These are phyloP conservation scores for Kwoniella shandongensis DNA, from an alignment of 768 basidiomycete genomes.

Conservation along the genomic window DNA sequence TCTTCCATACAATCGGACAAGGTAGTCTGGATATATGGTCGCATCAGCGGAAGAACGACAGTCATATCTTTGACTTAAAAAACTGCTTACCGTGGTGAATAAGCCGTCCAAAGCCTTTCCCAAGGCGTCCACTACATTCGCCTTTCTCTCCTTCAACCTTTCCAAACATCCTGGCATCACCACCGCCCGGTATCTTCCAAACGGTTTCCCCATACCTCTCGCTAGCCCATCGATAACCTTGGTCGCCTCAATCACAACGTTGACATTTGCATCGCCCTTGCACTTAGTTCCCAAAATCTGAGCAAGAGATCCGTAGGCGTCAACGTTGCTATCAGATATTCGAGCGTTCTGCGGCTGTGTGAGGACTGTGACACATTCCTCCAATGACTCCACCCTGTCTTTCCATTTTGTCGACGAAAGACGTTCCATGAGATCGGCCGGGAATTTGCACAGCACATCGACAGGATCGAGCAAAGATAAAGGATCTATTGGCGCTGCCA, in stretches of 20 bases:
- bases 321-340: slow-evolving; percentile 67
- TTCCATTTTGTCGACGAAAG: slow-evolving; percentile 97
- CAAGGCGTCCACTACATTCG: slow-evolving; percentile 82
- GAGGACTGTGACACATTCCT: slow-evolving; percentile 72
- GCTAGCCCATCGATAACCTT: slow-evolving; percentile 81
- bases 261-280: slow-evolving; percentile 87
- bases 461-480: slow-evolving; percentile 76
- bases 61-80: background rate
- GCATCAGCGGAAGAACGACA: background rate
- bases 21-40: slow-evolving; percentile 60
- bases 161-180: slow-evolving; percentile 79
- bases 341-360: slow-evolving; percentile 61
- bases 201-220: slow-evolving; percentile 71
- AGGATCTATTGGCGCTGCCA: slow-evolving; percentile 70
- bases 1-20: slow-evolving; percentile 81
- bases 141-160: slow-evolving; percentile 89
- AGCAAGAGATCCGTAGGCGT: slow-evolving; percentile 73
- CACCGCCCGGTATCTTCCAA: slow-evolving; percentile 70
- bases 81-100: slow-evolving; percentile 68
- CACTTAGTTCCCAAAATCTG: slow-evolving; percentile 77
- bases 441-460: slow-evolving; percentile 72
- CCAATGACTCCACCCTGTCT: slow-evolving; percentile 82
- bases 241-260: slow-evolving; percentile 87
- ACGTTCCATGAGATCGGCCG: slow-evolving; percentile 68
- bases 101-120: slow-evolving; percentile 85